A percentile compares a stretch with the other conserved stretches of the same genome.
Evolutionary conservation across 208 protist species (phyloP).

Genomic region (Leishmania tropica): DNA sequence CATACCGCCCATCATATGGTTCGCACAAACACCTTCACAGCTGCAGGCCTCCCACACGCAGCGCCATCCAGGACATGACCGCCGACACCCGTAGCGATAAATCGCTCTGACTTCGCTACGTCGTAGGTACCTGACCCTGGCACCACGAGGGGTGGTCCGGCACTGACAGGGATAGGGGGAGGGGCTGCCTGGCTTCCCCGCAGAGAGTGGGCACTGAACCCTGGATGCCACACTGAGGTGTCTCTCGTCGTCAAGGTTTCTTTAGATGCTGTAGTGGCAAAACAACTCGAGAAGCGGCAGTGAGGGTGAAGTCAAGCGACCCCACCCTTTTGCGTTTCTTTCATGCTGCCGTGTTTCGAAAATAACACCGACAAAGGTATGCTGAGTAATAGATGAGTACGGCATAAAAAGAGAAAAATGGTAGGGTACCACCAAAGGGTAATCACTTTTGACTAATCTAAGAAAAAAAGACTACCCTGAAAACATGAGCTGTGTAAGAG

Average conservation of each 20-base stretch:
- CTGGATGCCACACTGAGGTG: background rate
- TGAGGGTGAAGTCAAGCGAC: background rate
- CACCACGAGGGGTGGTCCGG: background rate
- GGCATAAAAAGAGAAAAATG: conserved; percentile 12
- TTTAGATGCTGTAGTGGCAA: background rate
- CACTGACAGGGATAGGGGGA: background rate
- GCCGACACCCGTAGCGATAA: background rate
- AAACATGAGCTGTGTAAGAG: background rate
- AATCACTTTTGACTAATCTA: background rate
- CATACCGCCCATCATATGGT: background rate
- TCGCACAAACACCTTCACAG: background rate
- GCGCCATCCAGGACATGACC: background rate
- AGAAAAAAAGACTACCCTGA: conserved; percentile 3
- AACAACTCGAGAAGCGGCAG: background rate
- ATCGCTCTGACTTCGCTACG: background rate
- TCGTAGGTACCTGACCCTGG: background rate
- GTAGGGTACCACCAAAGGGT: background rate
- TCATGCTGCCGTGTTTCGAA: background rate
- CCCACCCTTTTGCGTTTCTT: background rate
- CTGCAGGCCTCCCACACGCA: background rate
- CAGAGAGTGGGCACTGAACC: background rate
- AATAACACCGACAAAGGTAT: background rate
- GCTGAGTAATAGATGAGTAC: background rate
- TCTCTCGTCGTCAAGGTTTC: background rate
- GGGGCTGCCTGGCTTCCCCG: background rate